Evolutionary conservation across 371 early-diverging fungal species (phyloP).

Genomic region (Basidiobolus meristosporus): DNA sequence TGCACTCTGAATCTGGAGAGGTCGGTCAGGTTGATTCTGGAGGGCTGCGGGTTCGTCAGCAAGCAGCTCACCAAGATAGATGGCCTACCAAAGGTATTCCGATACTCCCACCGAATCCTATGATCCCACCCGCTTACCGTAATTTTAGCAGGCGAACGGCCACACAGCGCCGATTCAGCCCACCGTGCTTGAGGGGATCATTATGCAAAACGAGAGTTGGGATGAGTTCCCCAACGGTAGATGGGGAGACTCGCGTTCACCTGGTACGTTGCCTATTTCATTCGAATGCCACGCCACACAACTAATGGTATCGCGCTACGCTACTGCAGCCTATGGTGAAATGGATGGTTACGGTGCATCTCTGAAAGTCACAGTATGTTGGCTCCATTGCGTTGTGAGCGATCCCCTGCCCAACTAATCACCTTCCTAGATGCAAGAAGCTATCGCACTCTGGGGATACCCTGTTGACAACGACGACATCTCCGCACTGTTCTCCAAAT

Average conservation of each 20-base stretch:
- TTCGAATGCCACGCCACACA: neutral
- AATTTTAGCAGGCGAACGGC: too few relatives aligned
- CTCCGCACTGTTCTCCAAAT: slow-evolving; percentile 44
- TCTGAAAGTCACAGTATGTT: slow-evolving; percentile 31
- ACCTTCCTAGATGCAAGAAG: slow-evolving; percentile 6
- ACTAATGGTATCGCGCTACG: neutral
- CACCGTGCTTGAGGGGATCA: too few relatives aligned
- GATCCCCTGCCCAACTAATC: neutral
- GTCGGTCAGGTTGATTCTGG: slow-evolving; percentile 66
- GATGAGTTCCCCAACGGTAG: slow-evolving; percentile 96
- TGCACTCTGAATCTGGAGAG: slow-evolving; percentile 83
- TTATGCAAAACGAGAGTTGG: slow-evolving; percentile 19
- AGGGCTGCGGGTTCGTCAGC: slow-evolving; percentile 13
- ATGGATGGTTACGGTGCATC: slow-evolving; percentile 53
- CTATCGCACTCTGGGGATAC: slow-evolving; percentile 51
- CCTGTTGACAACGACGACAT: slow-evolving; percentile 46
- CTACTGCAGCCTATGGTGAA: slow-evolving; percentile 38
- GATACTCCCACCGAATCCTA: too few relatives aligned
- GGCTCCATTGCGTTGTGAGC: neutral
- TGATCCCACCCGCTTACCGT: too few relatives aligned
- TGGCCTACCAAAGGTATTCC: neutral
- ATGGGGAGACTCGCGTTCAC: slow-evolving; percentile 88
- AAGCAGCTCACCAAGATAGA: neutral
- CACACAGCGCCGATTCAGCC: too few relatives aligned
- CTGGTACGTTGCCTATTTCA: slow-evolving; percentile 16